Evolutionary conservation across 2,329 filamentous ascomycete species (phyloP), one percentile per base, ranked within the genome.

Genomic region (Grosmannia clavigera): DNA sequence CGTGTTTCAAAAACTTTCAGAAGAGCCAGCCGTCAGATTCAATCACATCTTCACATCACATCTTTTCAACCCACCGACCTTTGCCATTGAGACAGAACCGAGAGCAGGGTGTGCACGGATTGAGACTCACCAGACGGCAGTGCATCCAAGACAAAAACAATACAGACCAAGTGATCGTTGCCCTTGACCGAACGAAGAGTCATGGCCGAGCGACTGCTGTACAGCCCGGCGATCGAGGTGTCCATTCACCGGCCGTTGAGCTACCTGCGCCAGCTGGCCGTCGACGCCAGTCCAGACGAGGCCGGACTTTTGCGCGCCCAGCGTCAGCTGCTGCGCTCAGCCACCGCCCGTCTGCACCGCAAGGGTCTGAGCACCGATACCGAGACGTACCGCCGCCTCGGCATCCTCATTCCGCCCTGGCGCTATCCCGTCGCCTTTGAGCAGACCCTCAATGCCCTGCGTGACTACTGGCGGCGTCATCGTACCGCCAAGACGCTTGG

Each of bases 331-430:
- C 35, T 63, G 43, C 58, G 60, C 52, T 27, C 22, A 6, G 35
- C 52, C 22, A 50, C 55, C 3, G 62, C 60, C 5, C 58, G 50
- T 7, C 33, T 63, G 4, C n/a, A 27, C 22, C 46, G 55, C 51
- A 63, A 63, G 51, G 60, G 60, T 5, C 55, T 63, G 29, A 55
- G 52, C 56, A 60, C 62, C 5, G 60, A 63, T 58, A 60, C 58
- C 3, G 58, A 63, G 40, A 61, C 60, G 12, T 63, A 63, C 58
- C 58, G 58, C 16, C 62, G 60, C 16, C 60, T 63, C 16, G 62
- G 62, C 58, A 59, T 63, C 48, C 54, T 63, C 29, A 38, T 63
- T 9, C 58, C 62, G 2, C 56, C 16, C 12, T 60, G 56, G 56
- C 58, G 58, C 46, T 35, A 60, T 55, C 58, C 58, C 2, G 51